Percentiles rank a stretch among this genome's conserved stretches.
Conservation (phyloP, 257 asterid species). For the Echites panduratus region DNA sequence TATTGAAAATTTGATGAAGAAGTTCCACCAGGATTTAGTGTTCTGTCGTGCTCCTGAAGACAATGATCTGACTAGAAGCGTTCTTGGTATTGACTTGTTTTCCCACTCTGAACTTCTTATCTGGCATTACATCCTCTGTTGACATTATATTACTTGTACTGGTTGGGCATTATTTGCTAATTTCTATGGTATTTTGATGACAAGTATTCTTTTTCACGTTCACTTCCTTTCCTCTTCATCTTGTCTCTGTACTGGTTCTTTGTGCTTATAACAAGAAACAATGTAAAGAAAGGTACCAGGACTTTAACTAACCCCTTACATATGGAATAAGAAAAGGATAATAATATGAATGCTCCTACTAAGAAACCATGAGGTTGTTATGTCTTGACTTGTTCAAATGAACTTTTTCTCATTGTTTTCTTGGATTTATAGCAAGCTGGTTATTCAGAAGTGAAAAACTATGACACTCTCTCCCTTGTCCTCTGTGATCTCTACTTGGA, state of each 20-base stretch:
- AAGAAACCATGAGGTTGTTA: too few relatives aligned
- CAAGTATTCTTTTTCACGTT: neutral
- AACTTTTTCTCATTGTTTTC: too few relatives aligned
- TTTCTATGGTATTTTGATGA: neutral
- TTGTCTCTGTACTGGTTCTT: neutral
- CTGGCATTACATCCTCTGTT: neutral
- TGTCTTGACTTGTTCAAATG: too few relatives aligned
- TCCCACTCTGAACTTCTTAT: neutral
- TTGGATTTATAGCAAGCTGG: too few relatives aligned
- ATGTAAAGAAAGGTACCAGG: too few relatives aligned
- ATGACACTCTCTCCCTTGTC: neutral
- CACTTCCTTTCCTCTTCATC: neutral
- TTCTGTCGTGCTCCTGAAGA: conserved; percentile 79
- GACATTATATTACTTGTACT: neutral
- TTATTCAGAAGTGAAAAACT: neutral
- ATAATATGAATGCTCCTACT: too few relatives aligned
- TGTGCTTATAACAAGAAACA: too few relatives aligned
- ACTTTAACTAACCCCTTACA: too few relatives aligned
- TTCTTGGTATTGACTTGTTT: conserved; percentile 43
- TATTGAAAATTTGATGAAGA: conserved; percentile 57
- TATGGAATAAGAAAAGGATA: too few relatives aligned
- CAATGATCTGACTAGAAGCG: conserved; percentile 44
- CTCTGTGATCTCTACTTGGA: neutral
- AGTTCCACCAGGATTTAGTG: conserved; percentile 73
- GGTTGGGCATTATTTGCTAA: neutral